A percentile compares a stretch with the other conserved stretches of the same genome.
phyloP scores from a whole-genome alignment of 78 protist species.

The Speleostelium caveatum region DNA sequence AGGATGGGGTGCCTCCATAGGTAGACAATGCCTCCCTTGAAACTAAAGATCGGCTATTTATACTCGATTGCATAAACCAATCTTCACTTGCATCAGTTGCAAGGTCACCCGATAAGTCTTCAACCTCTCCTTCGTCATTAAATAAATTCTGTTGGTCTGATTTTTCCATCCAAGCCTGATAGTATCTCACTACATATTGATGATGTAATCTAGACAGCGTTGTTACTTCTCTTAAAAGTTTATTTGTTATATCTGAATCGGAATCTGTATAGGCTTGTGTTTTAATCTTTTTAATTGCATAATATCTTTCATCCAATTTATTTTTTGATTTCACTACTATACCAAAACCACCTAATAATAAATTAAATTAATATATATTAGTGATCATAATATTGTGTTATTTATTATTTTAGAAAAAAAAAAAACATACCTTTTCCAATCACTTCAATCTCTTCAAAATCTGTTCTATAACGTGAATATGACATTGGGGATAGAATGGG shows the following conservation, averaged over 20 bases:
- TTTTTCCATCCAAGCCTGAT: constrained; percentile 86
- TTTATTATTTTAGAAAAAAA: not conserved
- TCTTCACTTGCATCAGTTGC: constrained; percentile 71
- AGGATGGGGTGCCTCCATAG: too few species aligned
- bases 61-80: constrained; percentile 58
- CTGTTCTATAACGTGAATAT: constrained; percentile 65
- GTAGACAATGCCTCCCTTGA: constrained; percentile 21
- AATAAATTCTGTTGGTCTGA: not conserved
- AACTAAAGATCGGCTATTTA: constrained; percentile 21
- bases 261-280: constrained; percentile 14
- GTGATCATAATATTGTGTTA: not conserved
- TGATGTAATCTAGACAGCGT: constrained; percentile 83
- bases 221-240: constrained; percentile 81
- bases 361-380: too few species aligned
- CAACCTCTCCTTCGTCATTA: constrained; percentile 4
- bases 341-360: constrained; percentile 72
- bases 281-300: constrained; percentile 83
- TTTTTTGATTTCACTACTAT: constrained; percentile 71
- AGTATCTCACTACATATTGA: constrained; percentile 86
- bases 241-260: constrained; percentile 34
- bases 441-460: constrained; percentile 82
- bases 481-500: not conserved
- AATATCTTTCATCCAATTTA: constrained; percentile 76
- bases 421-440: constrained; percentile 70
- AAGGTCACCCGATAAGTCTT: constrained; percentile 52